Evolutionary conservation across 805 yeast genomes (phyloP).

Genomic region (Dipodascus albidus): DNA sequence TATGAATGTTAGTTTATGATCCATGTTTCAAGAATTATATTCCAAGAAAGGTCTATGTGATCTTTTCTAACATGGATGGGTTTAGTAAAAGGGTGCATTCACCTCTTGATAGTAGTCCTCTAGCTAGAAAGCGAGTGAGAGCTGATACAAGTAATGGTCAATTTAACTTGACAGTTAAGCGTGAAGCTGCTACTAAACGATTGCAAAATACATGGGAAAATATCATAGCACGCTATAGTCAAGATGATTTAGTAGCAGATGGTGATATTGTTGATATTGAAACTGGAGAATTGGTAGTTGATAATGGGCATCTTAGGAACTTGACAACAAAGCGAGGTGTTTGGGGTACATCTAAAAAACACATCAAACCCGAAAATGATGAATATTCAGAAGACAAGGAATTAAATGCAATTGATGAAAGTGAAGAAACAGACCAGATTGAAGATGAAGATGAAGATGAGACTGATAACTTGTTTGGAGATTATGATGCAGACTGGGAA

Average conservation of each 20-base stretch:
- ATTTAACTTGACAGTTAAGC: background rate
- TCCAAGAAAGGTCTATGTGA: too few species aligned
- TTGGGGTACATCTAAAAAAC: background rate
- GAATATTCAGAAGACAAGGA: background rate
- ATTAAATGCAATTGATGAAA: background rate
- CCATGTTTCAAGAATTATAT: too few species aligned
- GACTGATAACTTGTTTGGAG: background rate
- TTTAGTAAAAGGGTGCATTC: background rate
- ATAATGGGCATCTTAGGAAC: constrained; percentile 37
- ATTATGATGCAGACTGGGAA: background rate
- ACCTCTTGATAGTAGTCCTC: background rate
- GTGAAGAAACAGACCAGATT: background rate
- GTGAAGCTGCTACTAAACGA: constrained; percentile 14
- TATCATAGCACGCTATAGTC: constrained; percentile 25
- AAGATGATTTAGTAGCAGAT: constrained; percentile 21
- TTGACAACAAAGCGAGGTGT: background rate
- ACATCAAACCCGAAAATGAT: background rate
- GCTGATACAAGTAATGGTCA: background rate
- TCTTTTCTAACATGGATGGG: too few species aligned
- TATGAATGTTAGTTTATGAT: too few species aligned
- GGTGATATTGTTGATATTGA: constrained; percentile 39
- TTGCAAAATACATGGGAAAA: constrained; percentile 24
- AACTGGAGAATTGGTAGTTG: constrained; percentile 52
- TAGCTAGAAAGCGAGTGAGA: background rate
- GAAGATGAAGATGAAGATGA: background rate